A percentile compares a stretch with the other conserved stretches of the same genome.
These are phyloP conservation scores for Yamadazyma dushanensis DNA, from an alignment of 1,139 yeast species.

Conservation along the genomic window DNA sequence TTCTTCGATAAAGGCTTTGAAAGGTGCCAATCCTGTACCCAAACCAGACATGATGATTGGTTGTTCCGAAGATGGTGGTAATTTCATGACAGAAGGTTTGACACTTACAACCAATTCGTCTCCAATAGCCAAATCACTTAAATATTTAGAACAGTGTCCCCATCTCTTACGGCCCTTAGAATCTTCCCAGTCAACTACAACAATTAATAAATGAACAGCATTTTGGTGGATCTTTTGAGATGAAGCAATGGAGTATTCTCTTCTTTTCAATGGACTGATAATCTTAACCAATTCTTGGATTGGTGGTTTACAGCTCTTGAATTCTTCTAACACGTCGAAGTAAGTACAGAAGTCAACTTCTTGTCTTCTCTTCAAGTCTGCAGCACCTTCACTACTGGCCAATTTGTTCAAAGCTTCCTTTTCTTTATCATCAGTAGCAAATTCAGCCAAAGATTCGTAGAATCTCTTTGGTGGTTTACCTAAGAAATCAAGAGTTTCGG, in stretches of 20 bases:
- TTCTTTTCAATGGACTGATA: conserved; percentile 87
- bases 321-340: conserved; percentile 79
- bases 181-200: conserved; percentile 96
- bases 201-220: conserved; percentile 87
- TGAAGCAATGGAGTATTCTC: conserved; percentile 98
- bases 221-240: conserved; percentile 91
- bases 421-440: conserved; percentile 70
- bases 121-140: conserved; percentile 78
- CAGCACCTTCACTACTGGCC: conserved; percentile 81
- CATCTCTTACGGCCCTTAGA: conserved; percentile 80
- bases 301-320: conserved; percentile 81
- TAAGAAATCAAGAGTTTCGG: conserved; percentile 80
- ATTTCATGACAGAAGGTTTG: conserved; percentile 95
- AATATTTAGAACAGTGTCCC: conserved; percentile 92
- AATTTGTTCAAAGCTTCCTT: conserved; percentile 60
- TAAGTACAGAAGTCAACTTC: conserved; percentile 82
- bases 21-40: conserved; percentile 98
- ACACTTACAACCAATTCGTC: conserved; percentile 90
- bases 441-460: conserved; percentile 77
- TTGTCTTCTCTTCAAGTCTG: conserved; percentile 78
- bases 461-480: conserved; percentile 97
- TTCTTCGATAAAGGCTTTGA: conserved; percentile 96
- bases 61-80: conserved; percentile 82
- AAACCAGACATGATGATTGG: conserved; percentile 97
- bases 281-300: conserved; percentile 68